phyloP scores from a whole-genome alignment of 225 moss, liverwort and hornwort genomes.

The Sphagnum tenellum region DNA sequence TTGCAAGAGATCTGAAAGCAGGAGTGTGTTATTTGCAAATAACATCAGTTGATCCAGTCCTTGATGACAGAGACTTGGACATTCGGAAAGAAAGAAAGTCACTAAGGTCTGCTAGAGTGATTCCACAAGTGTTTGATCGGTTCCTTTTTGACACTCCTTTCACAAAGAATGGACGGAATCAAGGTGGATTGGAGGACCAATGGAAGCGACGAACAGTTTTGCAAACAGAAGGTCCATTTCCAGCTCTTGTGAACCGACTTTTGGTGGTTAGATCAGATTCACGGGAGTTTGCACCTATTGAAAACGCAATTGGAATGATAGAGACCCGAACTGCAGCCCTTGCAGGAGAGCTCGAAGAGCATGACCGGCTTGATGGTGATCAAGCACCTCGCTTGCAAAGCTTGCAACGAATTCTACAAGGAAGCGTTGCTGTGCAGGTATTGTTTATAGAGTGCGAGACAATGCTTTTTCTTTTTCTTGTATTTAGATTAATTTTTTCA shows the following conservation, averaged over 20 bases:
- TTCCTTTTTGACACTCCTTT: slow-evolving; percentile 94
- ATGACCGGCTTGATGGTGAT: slow-evolving; percentile 68
- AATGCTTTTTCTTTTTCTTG: neutral
- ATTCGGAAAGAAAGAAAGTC: slow-evolving; percentile 68
- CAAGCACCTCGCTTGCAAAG: slow-evolving; percentile 80
- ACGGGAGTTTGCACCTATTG: slow-evolving; percentile 89
- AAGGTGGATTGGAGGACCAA: slow-evolving; percentile 95
- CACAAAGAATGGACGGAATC: slow-evolving; percentile 82
- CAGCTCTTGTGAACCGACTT: slow-evolving; percentile 81
- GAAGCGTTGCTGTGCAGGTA: slow-evolving; percentile 98
- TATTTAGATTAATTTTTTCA: neutral
- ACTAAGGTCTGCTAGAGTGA: slow-evolving; percentile 46
- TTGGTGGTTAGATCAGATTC: slow-evolving; percentile 83
- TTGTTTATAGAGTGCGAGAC: too few relatives aligned
- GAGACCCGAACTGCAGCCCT: slow-evolving; percentile 81
- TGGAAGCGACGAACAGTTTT: slow-evolving; percentile 88
- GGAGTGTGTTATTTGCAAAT: slow-evolving; percentile 93
- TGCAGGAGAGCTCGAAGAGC: slow-evolving; percentile 75
- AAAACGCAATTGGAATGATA: slow-evolving; percentile 97
- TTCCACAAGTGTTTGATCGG: slow-evolving; percentile 75
- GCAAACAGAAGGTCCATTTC: slow-evolving; percentile 84
- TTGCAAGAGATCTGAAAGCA: slow-evolving; percentile 77
- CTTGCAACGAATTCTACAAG: slow-evolving; percentile 91
- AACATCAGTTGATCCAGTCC: slow-evolving; percentile 86
- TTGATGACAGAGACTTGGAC: slow-evolving; percentile 79